Percentiles rank a stretch among this genome's conserved stretches.
Conservation (phyloP, 2,329 filamentous ascomycete genomes). For the Trichoderma sp. region DNA sequence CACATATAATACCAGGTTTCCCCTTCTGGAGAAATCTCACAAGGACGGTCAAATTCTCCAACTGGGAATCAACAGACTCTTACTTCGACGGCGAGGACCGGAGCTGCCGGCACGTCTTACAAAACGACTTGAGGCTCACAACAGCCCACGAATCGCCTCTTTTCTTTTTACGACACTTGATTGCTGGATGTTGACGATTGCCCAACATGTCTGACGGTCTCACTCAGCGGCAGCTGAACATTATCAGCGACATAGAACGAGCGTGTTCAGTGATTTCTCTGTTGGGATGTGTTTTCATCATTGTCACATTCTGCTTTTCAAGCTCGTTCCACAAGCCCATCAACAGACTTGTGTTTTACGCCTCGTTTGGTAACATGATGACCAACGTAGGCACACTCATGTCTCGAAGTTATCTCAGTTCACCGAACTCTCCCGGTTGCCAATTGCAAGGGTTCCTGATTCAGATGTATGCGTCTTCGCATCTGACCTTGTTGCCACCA, state of each 20-base stretch:
- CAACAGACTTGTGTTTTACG: conserved; percentile 82
- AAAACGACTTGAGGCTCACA: neutral
- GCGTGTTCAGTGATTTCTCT: conserved; percentile 71
- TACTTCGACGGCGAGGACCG: conserved; percentile 8
- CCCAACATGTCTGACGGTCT: conserved; percentile 14
- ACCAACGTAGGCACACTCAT: conserved; percentile 77
- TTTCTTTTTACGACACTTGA: neutral
- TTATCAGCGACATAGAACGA: conserved; percentile 65
- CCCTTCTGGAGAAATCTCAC: neutral
- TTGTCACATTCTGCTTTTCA: conserved; percentile 68
- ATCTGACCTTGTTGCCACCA: neutral
- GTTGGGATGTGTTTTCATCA: conserved; percentile 69
- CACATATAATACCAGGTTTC: conserved; percentile 6
- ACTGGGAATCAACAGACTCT: neutral
- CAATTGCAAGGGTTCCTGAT: conserved; percentile 78
- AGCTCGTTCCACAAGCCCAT: conserved; percentile 80
- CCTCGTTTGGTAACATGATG: conserved; percentile 78
- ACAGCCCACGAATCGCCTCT: neutral
- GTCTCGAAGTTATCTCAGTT: conserved; percentile 59
- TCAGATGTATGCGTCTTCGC: conserved; percentile 66
- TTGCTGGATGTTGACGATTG: neutral
- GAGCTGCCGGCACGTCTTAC: conserved; percentile 13
- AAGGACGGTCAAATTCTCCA: neutral
- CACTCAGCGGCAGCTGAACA: conserved; percentile 45
- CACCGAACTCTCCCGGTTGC: conserved; percentile 55